Percentiles rank a stretch among this genome's conserved stretches.
These are phyloP conservation scores for Aspergillus costaricaensis DNA, from an alignment of 2,329 filamentous ascomycete species.

Conservation along the genomic window DNA sequence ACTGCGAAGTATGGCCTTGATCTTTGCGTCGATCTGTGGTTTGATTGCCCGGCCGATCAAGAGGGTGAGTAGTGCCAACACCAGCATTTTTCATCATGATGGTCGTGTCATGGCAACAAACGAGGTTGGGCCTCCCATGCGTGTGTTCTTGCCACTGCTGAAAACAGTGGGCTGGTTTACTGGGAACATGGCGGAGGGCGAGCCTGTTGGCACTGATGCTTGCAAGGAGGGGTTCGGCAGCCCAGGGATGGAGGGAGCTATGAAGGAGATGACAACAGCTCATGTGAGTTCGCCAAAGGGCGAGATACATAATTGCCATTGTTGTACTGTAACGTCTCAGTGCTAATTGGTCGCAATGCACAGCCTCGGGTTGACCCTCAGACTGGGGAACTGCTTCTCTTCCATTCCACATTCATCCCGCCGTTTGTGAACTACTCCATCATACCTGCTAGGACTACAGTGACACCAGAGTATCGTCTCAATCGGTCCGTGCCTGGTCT, in stretches of 20 bases:
- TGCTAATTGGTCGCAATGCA: background rate
- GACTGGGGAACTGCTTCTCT: constrained; percentile 67
- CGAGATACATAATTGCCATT: background rate
- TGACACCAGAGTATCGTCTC: constrained; percentile 31
- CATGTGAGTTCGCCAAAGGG: constrained; percentile 12
- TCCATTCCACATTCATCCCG: constrained; percentile 65
- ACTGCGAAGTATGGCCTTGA: constrained; percentile 38
- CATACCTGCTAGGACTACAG: constrained; percentile 42
- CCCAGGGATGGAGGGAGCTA: constrained; percentile 37
- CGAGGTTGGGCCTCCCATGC: constrained; percentile 70
- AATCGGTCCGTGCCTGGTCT: constrained; percentile 63
- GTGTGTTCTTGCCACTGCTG: constrained; percentile 63
- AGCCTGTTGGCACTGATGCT: constrained; percentile 6
- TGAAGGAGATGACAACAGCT: constrained; percentile 17
- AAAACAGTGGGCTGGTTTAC: constrained; percentile 73
- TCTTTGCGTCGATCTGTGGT: constrained; percentile 60
- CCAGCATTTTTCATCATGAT: constrained; percentile 66
- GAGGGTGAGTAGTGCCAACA: constrained; percentile 72
- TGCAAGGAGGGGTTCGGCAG: constrained; percentile 5
- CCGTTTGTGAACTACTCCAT: constrained; percentile 70
- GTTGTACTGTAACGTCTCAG: background rate
- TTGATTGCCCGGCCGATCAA: constrained; percentile 59
- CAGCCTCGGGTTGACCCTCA: constrained; percentile 65
- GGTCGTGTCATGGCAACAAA: constrained; percentile 69
- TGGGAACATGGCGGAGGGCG: constrained; percentile 56